Conservation (phyloP, 441 rosid genomes). For the Erodium texanum region DNA sequence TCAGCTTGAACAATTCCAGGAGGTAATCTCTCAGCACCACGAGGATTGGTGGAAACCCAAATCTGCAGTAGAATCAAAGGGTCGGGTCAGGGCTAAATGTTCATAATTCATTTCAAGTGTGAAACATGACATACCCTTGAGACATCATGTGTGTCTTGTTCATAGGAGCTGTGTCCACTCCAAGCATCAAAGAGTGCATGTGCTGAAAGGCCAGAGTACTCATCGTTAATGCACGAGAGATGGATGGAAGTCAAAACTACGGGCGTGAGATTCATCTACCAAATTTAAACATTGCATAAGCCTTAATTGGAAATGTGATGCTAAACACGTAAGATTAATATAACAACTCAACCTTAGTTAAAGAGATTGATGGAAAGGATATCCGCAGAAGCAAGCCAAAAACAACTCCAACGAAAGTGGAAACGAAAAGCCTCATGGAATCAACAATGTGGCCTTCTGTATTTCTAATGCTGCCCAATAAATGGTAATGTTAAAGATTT, state of each 20-base stretch:
- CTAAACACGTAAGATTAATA: too few species aligned
- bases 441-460: conserved; percentile 31
- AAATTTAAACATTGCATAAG: conserved; percentile 24
- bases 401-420: conserved; percentile 54
- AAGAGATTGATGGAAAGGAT: conserved; percentile 64
- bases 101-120: background rate
- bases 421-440: conserved; percentile 65
- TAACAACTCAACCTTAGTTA: conserved; percentile 56
- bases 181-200: conserved; percentile 29
- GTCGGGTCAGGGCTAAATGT: too few species aligned
- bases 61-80: conserved; percentile 42
- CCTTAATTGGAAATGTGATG: too few species aligned
- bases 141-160: conserved; percentile 17
- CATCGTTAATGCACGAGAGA: conserved; percentile 67
- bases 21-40: conserved; percentile 89
- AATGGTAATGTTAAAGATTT: background rate
- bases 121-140: conserved; percentile 36
- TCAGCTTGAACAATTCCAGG: conserved; percentile 66
- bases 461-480: conserved; percentile 37
- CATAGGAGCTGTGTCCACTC: conserved; percentile 16
- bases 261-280: conserved; percentile 79
- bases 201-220: conserved; percentile 52
- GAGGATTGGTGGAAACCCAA: conserved; percentile 89
- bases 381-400: conserved; percentile 82
- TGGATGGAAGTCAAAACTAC: conserved; percentile 70